Base-by-base conservation (phyloP, 352 stramenopile genomes). In the Phytophthora foliorum region DNA sequence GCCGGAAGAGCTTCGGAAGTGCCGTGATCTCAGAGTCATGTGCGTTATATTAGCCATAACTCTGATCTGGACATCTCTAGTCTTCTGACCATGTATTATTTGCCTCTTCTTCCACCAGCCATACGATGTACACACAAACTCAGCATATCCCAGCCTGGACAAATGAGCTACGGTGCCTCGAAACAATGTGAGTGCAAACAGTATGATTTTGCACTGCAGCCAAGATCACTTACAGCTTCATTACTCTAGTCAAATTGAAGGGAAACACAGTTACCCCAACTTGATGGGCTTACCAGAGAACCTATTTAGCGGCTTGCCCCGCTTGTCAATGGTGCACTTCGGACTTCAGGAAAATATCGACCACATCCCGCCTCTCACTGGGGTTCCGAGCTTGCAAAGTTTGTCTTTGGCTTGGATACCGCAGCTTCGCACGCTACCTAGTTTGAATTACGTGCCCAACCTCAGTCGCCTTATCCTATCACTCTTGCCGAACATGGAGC, bases 1-100 rank as follows among this genome's bases (percentile, higher is more conserved):
- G 48, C 76, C 79, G 0, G 55, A 72, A 2, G 54, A 77, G 38
- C 41, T 87, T 7, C 42, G 63, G 2, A 10, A 22, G 3, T 83
- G 79, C 39, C 39, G 19, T 6, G 38, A 72, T 2, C 54, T 85
- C 1, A 57, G 72, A 25, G 57, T 77, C 51, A 63, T 85, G 76
- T 85, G 67, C 62, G 71, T 57, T 11, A 39, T 44, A 22, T 44
- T 21, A 41, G 51, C 3, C 14, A 7, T 36, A n/a, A 38, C 13
- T 13, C 32, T 10, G 5, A 32, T 32, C 29, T 32, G 1, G 3
- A 32, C 7, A 32, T 9, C 29, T 21, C 19, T 36, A 10, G 2
- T 21, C 19, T 54, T 50, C 14, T 25, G 25, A 44, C 8, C 41
- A 6, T 36, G 14, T 21, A 16, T 44, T 21, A 19, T 44, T 44